Percentiles rank a stretch among this genome's conserved stretches.
Conservation (phyloP, 805 yeast genomes). For the Suhomyces sp. region DNA sequence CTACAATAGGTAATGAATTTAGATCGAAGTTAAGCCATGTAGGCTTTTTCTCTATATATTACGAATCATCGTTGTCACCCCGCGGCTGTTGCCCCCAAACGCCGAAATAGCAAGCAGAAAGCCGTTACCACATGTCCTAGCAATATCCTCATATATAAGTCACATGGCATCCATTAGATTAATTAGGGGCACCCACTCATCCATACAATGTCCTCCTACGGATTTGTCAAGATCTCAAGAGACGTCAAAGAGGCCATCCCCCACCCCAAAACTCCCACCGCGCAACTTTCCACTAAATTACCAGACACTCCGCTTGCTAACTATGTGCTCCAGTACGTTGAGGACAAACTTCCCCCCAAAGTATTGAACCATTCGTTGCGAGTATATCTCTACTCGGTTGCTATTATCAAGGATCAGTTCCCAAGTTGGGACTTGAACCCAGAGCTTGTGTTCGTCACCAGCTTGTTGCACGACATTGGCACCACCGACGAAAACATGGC, state of each 20-base stretch:
- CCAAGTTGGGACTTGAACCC: conserved; percentile 29
- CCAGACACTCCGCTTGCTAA: conserved; percentile 19
- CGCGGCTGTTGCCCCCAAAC: not conserved
- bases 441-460: conserved; percentile 28
- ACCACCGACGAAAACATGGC: conserved; percentile 32
- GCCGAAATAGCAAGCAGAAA: not conserved
- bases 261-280: conserved; percentile 21
- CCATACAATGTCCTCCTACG: conserved; percentile 14
- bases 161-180: not conserved
- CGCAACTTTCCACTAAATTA: conserved; percentile 16
- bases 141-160: not conserved
- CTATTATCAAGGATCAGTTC: conserved; percentile 31
- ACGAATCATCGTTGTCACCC: not conserved
- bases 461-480: conserved; percentile 34
- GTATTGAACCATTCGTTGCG: conserved; percentile 30
- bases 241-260: conserved; percentile 25
- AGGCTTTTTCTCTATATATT: not conserved
- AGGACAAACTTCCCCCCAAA: conserved; percentile 17
- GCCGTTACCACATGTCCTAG: not conserved
- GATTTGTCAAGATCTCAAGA: conserved; percentile 28
- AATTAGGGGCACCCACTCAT: not conserved
- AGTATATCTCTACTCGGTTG: conserved; percentile 28
- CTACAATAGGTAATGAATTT: not conserved
- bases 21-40: too few relatives aligned
- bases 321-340: conserved; percentile 21